A percentile compares a stretch with the other conserved stretches of the same genome.
Conservation (phyloP, 2,329 filamentous ascomycete species). For the Exophiala mesophila region DNA sequence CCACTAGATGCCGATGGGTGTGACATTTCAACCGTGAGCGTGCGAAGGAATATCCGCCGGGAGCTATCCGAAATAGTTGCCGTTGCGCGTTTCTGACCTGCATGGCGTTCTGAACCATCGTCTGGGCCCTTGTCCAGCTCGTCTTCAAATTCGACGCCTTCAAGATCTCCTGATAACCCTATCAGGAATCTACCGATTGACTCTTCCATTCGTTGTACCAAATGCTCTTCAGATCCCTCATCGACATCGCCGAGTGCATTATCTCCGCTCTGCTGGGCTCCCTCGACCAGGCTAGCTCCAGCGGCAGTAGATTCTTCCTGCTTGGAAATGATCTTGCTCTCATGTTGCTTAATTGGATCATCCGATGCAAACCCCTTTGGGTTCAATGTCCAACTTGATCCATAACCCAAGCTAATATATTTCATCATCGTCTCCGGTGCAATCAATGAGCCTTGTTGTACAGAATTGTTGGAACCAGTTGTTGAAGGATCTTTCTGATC, state of each 20-base stretch:
- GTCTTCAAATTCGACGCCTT: conserved; percentile 34
- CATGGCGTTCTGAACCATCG: background rate
- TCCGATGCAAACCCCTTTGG: conserved; percentile 26
- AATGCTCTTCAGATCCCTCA: conserved; percentile 12
- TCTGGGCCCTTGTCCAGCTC: conserved; percentile 28
- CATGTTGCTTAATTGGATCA: background rate
- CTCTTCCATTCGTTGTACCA: conserved; percentile 25
- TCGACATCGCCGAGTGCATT: conserved; percentile 26
- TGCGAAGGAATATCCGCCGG: conserved; percentile 33
- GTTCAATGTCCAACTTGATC: conserved; percentile 43
- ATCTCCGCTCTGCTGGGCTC: conserved; percentile 22
- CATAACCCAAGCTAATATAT: conserved; percentile 47
- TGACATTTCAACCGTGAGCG: conserved; percentile 33
- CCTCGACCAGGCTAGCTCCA: background rate
- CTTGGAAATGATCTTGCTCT: background rate
- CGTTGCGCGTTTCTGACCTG: background rate
- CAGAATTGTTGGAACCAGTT: conserved; percentile 18
- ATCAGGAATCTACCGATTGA: conserved; percentile 38
- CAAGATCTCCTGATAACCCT: conserved; percentile 40
- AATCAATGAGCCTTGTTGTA: conserved; percentile 31
- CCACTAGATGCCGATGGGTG: background rate
- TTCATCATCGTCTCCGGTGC: conserved; percentile 45
- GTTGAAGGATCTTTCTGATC: conserved; percentile 19
- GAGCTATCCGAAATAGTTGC: conserved; percentile 7
- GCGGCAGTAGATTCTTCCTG: conserved; percentile 1